These are phyloP conservation scores for Stellera chamaejasme DNA, from an alignment of 345 rosid species.

Conservation along the genomic window DNA sequence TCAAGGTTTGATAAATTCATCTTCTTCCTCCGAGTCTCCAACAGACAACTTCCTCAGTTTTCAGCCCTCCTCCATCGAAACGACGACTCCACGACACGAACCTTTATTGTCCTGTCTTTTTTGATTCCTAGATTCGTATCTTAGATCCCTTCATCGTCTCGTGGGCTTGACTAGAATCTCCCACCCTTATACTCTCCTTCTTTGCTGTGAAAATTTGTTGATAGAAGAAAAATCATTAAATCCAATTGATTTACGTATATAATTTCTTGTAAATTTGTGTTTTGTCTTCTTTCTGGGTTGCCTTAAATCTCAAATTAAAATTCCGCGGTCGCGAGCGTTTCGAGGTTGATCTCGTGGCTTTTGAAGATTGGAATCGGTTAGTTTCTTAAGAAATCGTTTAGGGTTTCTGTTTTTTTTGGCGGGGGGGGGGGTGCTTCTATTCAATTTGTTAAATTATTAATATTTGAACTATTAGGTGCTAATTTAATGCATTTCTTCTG, in stretches of 20 bases:
- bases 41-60: too few relatives aligned
- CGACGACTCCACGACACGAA: too few relatives aligned
- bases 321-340: conserved; percentile 5
- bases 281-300: conserved; percentile 7
- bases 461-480: neutral
- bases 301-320: conserved; percentile 14
- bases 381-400: conserved; percentile 9
- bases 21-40: too few relatives aligned
- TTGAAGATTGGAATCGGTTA: conserved; percentile 4
- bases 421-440: neutral
- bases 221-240: neutral
- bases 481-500: neutral
- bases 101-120: too few relatives aligned
- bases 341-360: conserved; percentile 2
- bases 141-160: too few relatives aligned
- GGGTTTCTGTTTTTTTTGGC: conserved; percentile 14
- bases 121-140: too few relatives aligned
- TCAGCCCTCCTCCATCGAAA: too few relatives aligned
- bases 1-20: too few relatives aligned
- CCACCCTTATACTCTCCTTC: too few relatives aligned
- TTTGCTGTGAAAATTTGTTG: too few relatives aligned
- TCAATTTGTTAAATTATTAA: neutral
- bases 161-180: too few relatives aligned
- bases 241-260: conserved; percentile 1
- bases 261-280: neutral